Conservation (phyloP, 2,329 filamentous ascomycete species). For the Ophiobolus disseminans region DNA sequence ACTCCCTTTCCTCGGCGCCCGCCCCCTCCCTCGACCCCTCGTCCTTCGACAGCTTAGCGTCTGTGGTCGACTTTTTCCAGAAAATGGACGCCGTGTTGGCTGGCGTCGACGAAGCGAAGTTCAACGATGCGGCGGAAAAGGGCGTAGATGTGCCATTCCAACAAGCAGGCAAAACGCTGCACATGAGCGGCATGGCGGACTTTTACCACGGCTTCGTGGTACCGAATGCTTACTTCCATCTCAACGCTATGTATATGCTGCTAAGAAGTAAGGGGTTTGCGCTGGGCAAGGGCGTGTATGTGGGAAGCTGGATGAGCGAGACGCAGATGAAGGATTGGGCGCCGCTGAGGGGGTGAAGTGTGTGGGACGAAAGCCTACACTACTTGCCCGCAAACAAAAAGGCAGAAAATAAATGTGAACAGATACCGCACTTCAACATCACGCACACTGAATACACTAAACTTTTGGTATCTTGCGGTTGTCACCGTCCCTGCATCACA, state of each 20-base stretch:
- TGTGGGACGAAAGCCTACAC: no score
- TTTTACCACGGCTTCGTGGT: slow-evolving; percentile 23
- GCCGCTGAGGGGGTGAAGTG: slow-evolving; percentile 21
- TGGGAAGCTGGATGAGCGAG: slow-evolving; percentile 26
- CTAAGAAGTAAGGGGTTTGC: slow-evolving; percentile 26
- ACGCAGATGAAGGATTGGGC: slow-evolving; percentile 28
- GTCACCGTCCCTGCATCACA: no score
- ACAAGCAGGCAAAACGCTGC: slow-evolving; percentile 10
- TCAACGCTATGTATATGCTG: slow-evolving; percentile 34
- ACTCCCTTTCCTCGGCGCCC: slow-evolving; percentile 12
- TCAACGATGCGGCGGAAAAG: slow-evolving; percentile 26
- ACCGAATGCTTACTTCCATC: slow-evolving; percentile 33
- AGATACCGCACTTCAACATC: no score
- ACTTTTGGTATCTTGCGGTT: no score
- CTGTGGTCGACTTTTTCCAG: slow-evolving; percentile 31
- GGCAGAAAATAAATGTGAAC: no score
- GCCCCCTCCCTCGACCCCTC: slow-evolving; percentile 13
- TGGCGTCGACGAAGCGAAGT: slow-evolving; percentile 23
- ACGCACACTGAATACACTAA: no score
- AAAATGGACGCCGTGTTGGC: slow-evolving; percentile 16
- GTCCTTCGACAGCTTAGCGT: slow-evolving; percentile 21
- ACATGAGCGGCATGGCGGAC: slow-evolving; percentile 21
- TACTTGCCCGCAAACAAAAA: no score
- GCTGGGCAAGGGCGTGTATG: slow-evolving; percentile 24
- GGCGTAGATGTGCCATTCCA: slow-evolving; percentile 16